Evolutionary conservation across 1,284 basidiomycete genomes (phyloP), one percentile per base, ranked within the genome.

Genomic region (Marasmius tenuissimus): DNA sequence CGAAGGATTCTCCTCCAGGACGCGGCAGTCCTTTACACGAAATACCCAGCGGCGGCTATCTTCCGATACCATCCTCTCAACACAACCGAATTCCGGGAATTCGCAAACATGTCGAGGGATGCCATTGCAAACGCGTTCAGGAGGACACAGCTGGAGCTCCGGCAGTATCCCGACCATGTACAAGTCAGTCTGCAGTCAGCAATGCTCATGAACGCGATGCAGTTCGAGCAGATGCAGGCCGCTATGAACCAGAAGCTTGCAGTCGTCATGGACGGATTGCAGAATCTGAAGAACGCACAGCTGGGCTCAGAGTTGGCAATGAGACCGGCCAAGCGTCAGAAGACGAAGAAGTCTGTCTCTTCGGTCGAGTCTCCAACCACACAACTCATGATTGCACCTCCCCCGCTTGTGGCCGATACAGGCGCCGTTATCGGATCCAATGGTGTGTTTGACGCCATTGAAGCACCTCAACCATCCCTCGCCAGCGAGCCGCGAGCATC

Each of bases 1-100:
- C 64, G 66, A 16, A 39, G 27, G 5, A 61, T 72, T 22, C 58
- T 72, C 6, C 54, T 73, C 4, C 71, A 72, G 51, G 72, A 73
- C 62, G 63, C 65, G 0, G 68, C 71, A 2, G 61, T 70, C 18
- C 61, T 73, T 0, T 71, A 42, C 34, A n/a, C 12, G 1, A 18
- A 61, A 22, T 65, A 67, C 55, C 70, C 67, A 11, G 45, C 61
- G 18, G 58, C 42, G 34, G 35, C 64, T 0, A 27, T 73, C 6
- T 71, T 62, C 42, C 54, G 52, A 2, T 65, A 59, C 16, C 8
- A 62, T 0, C 71, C 68, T 7, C 72, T 72, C 58, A 67, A 67
- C 49, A 63, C 54, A 7, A 18, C 47, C 3, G 18, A 34, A 18
- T 73, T 73, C 42, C 65, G 58, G 1, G 12, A 18, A 0, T 73